Conservation (phyloP, 106 monocot species). For the Platanthera guangdongensis region DNA sequence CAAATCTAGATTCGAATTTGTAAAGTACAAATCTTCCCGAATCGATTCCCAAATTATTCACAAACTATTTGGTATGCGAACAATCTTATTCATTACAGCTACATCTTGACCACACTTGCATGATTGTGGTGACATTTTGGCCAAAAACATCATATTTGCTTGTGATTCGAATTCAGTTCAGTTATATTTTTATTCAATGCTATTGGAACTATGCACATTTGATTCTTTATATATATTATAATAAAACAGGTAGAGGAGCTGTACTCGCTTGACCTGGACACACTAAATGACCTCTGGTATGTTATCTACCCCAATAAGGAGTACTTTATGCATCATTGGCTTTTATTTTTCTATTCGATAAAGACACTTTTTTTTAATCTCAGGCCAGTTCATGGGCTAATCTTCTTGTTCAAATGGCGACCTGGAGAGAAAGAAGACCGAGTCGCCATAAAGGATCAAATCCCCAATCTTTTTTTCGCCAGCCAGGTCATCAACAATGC, state of each 20-base stretch:
- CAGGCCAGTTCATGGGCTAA: conserved; percentile 85
- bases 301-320: conserved; percentile 4
- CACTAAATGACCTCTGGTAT: conserved; percentile 43
- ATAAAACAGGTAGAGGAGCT: conserved; percentile 56
- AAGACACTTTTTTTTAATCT: conserved; percentile 1
- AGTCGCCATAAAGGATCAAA: conserved; percentile 53
- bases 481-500: conserved; percentile 96
- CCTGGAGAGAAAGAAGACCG: conserved; percentile 86
- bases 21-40: no score
- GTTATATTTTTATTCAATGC: no score
- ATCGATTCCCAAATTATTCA: no score
- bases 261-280: conserved; percentile 57
- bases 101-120: no score
- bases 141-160: no score
- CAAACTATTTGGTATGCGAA: no score
- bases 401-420: conserved; percentile 94
- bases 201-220: no score
- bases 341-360: neutral
- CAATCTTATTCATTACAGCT: no score
- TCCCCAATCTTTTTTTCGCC: conserved; percentile 82
- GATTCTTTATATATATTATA: neutral
- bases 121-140: no score
- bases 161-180: no score
- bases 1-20: no score
- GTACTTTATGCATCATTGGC: neutral